phyloP scores from a whole-genome alignment of 345 rosid species.

The Salix viminalis region DNA sequence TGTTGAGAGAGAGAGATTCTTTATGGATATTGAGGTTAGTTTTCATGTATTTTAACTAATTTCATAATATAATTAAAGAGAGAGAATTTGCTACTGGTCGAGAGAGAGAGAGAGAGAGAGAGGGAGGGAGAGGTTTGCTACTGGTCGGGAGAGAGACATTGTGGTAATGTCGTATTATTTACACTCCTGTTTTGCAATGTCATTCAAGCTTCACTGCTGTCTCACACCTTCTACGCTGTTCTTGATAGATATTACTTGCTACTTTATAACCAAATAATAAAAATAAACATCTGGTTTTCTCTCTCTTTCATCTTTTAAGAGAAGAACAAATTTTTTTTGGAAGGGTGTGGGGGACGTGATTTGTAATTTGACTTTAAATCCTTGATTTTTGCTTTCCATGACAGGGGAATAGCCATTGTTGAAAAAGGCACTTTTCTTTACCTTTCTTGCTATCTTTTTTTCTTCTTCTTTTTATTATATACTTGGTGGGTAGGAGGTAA shows the following conservation, averaged over 20 bases:
- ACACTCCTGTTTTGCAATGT: not conserved
- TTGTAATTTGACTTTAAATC: conserved; percentile 16
- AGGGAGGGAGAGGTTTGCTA: not conserved
- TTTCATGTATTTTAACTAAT: too few species aligned
- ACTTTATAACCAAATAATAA: too few species aligned
- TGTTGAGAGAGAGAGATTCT: too few species aligned
- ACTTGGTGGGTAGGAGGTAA: not conserved
- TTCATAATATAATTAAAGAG: too few species aligned
- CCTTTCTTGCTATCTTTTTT: not conserved
- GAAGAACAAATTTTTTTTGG: not conserved
- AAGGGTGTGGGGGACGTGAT: conserved; percentile 15
- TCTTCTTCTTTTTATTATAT: not conserved
- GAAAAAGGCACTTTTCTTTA: conserved; percentile 2
- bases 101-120: not conserved
- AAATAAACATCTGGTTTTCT: not conserved
- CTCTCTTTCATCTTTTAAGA: not conserved
- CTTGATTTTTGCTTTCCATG: conserved; percentile 8
- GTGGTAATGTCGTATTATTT: not conserved
- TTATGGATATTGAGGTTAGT: too few species aligned
- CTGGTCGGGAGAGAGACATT: not conserved
- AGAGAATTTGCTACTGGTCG: too few species aligned
- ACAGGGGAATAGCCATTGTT: not conserved
- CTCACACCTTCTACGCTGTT: not conserved
- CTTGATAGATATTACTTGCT: too few species aligned
- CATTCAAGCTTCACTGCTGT: not conserved